phyloP scores from a whole-genome alignment of 2,329 filamentous ascomycete species.

The Colletotrichum neosansevieriae region DNA sequence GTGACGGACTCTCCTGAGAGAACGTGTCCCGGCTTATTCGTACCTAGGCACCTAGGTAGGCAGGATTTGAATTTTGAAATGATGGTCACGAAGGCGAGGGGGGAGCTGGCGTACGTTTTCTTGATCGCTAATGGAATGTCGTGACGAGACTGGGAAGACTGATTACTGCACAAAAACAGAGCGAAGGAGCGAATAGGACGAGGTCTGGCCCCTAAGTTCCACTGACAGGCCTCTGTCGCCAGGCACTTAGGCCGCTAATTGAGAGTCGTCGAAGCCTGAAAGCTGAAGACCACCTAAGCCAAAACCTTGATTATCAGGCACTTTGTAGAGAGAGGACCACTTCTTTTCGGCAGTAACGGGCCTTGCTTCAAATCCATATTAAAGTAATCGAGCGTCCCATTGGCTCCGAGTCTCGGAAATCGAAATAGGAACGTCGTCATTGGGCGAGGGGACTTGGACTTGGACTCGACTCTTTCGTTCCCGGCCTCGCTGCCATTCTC shows the following conservation, averaged over 20 bases:
- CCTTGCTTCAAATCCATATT: neutral
- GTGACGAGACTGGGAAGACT: conserved; percentile 22
- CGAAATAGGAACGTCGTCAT: conserved; percentile 32
- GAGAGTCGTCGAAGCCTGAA: conserved; percentile 10
- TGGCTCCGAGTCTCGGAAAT: conserved; percentile 29
- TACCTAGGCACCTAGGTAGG: no score
- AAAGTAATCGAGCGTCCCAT: neutral
- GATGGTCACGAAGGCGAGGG: neutral
- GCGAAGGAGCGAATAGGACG: conserved; percentile 16
- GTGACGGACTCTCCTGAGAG: conserved; percentile 1
- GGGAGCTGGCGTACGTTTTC: neutral
- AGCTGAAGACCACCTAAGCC: conserved; percentile 13
- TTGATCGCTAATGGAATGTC: conserved; percentile 39
- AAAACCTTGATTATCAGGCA: conserved; percentile 32
- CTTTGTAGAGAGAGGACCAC: neutral
- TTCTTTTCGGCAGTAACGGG: neutral
- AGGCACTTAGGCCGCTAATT: conserved; percentile 24
- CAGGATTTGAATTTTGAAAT: conserved; percentile 3
- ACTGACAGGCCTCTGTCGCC: conserved; percentile 16
- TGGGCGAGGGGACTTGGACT: conserved; percentile 18
- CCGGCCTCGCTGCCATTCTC: neutral
- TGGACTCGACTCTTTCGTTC: neutral
- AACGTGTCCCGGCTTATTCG: no score
- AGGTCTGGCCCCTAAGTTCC: conserved; percentile 18
- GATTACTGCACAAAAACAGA: conserved; percentile 9